These are phyloP conservation scores for Talaromyces liani DNA, from an alignment of 495 filamentous ascomycete species.

Conservation along the genomic window DNA sequence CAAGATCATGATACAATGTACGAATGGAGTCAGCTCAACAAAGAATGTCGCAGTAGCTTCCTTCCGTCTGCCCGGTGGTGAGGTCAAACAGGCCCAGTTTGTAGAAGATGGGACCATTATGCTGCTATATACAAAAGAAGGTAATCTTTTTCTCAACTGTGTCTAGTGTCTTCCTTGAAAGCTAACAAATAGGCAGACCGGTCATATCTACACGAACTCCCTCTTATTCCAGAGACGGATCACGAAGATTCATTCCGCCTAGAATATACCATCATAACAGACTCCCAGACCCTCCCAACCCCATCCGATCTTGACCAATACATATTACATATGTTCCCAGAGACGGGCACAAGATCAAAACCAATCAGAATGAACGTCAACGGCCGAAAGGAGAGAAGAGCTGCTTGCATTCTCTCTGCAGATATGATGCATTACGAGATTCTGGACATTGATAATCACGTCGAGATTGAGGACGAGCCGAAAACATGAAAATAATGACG, in stretches of 20 bases:
- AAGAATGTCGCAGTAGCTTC: slow-evolving; percentile 31
- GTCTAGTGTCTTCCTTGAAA: not conserved
- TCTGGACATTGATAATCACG: slow-evolving; percentile 45
- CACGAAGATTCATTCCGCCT: slow-evolving; percentile 9
- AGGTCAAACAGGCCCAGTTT: slow-evolving; percentile 48
- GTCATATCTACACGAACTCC: slow-evolving; percentile 28
- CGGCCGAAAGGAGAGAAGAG: slow-evolving; percentile 44
- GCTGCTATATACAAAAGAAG: slow-evolving; percentile 35
- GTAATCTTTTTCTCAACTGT: slow-evolving; percentile 22
- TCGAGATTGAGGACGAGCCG: slow-evolving; percentile 18
- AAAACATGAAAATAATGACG: not conserved
- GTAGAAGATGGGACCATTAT: slow-evolving; percentile 46
- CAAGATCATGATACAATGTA: slow-evolving; percentile 37
- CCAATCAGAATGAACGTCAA: slow-evolving; percentile 46
- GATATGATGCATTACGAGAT: slow-evolving; percentile 50
- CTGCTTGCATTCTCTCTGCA: slow-evolving; percentile 48
- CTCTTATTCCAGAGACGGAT: slow-evolving; percentile 12
- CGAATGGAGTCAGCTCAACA: slow-evolving; percentile 50
- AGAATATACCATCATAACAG: slow-evolving; percentile 8
- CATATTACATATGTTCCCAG: slow-evolving; percentile 28
- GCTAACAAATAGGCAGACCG: slow-evolving; percentile 14
- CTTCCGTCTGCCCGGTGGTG: slow-evolving; percentile 33
- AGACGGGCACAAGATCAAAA: slow-evolving; percentile 29
- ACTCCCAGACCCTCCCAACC: not conserved
- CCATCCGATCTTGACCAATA: slow-evolving; percentile 14